Evolutionary conservation across 139 green algal species (phyloP), one percentile per base, ranked within the genome.

Genomic region (Haematococcus lacustris): DNA sequence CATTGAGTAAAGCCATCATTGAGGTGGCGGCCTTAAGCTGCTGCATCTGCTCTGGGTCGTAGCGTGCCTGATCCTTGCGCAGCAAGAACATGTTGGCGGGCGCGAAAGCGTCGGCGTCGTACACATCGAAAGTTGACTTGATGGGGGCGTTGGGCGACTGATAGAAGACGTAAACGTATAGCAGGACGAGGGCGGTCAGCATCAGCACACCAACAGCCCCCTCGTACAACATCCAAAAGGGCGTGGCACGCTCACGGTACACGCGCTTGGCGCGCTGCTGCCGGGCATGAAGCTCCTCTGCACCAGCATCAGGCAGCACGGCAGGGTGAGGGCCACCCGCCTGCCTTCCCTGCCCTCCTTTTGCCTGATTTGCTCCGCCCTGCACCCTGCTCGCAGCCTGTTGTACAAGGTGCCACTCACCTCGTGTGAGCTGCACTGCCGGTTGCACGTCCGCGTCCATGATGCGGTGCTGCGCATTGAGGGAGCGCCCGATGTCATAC

Each of bases 191-290:
- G 1, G 77, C 68, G 0, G 33, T 34, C 2, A 75, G 9, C 77
- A 76, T 76, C 6, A 83, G 51, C 38, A 35, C 0, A 26, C 32
- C 71, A 17, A 63, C 35, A 13, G 38, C 30, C 25, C 66, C n/a
- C 68, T 83, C 77, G 59, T 76, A 83, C 13, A 43, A 2, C 35
- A 83, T 65, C 77, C 73, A 79, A n/a, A 83, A 74, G 37, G 62
- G 38, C 1, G 57, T 61, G 53, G 77, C 59, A 17, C 77, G 72
- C 50, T 39, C 61, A 1, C 28, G 7, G 40, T 57, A 76, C 30
- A 51, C 37, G 21, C 25, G 26, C 72, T 83, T 83, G 68, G 51
- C 77, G 25, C 41, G 38, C 25, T 62, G 73, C 77, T 83, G 77
- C n/a, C 77, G 77, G 17, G 68, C 33, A 33, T 71, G 65, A 6